phyloP scores from a whole-genome alignment of 2,329 filamentous ascomycete genomes.

The Delphinella strobiligena region DNA sequence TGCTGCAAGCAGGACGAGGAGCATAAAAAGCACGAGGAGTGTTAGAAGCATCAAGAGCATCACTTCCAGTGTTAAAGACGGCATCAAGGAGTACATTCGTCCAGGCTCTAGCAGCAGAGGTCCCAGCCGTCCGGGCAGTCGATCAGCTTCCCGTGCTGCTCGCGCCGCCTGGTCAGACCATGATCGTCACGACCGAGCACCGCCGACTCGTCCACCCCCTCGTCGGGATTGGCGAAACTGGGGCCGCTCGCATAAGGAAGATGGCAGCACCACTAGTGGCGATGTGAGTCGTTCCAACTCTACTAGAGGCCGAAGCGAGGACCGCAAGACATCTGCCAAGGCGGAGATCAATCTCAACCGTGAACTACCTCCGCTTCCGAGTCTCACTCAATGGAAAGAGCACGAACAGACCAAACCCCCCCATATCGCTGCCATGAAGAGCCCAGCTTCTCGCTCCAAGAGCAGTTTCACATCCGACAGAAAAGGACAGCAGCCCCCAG shows the following conservation, averaged over 20 bases:
- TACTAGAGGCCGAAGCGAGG: conserved; percentile 2
- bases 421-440: conserved; percentile 11
- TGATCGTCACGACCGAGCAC: not conserved
- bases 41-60: conserved; percentile 7
- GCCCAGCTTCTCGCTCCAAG: conserved; percentile 4
- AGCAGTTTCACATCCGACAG: conserved; percentile 3
- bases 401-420: conserved; percentile 9
- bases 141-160: not conserved
- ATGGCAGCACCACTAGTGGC: not conserved
- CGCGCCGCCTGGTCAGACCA: not conserved
- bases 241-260: conserved; percentile 4
- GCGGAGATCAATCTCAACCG: conserved; percentile 30
- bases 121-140: not conserved
- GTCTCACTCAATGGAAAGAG: conserved; percentile 29
- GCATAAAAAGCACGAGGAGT: conserved; percentile 17
- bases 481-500: conserved; percentile 7
- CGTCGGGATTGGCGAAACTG: conserved; percentile 3
- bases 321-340: not conserved
- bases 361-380: conserved; percentile 35
- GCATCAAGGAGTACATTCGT: not conserved
- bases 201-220: not conserved
- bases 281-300: conserved; percentile 7
- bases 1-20: conserved; percentile 21
- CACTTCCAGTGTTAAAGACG: conserved; percentile 11
- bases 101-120: not conserved